Conservation (phyloP, 2,329 filamentous ascomycete genomes). For the Chaetothyriales sp. region DNA sequence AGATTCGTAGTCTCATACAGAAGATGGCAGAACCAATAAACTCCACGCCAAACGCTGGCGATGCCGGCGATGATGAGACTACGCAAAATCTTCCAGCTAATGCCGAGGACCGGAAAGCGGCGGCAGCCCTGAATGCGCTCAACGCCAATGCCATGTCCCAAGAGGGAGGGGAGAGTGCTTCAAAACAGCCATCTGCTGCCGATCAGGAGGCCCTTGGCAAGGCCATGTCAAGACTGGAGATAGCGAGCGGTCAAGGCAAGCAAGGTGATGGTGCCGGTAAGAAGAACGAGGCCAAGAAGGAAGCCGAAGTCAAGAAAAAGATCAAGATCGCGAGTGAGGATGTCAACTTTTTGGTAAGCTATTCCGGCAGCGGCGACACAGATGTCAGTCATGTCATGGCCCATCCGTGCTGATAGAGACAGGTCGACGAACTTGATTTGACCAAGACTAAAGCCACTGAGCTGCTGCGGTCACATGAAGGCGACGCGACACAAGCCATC, state of each 20-base stretch:
- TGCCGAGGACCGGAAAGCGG: constrained; percentile 37
- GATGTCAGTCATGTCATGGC: background rate
- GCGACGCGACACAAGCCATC: constrained; percentile 28
- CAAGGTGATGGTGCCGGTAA: constrained; percentile 16
- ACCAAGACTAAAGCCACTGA: constrained; percentile 33
- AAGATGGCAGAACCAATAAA: constrained; percentile 31
- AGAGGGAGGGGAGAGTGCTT: constrained; percentile 20
- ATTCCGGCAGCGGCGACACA: background rate
- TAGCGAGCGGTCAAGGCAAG: constrained; percentile 21
- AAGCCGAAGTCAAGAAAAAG: constrained; percentile 26
- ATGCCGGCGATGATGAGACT: constrained; percentile 20
- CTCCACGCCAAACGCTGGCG: constrained; percentile 24
- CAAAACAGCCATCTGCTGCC: constrained; percentile 20
- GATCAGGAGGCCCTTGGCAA: constrained; percentile 36
- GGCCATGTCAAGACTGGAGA: constrained; percentile 35
- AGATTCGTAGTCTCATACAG: background rate
- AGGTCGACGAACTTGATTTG: constrained; percentile 33
- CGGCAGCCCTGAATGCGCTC: constrained; percentile 34
- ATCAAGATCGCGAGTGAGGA: constrained; percentile 33
- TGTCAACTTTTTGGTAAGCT: constrained; percentile 31
- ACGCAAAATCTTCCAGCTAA: constrained; percentile 24
- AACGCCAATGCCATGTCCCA: constrained; percentile 27
- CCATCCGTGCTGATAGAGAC: background rate
- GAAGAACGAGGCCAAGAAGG: constrained; percentile 20
- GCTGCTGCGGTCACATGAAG: constrained; percentile 31